Conservation (phyloP, 805 yeast genomes). For the Wickerhamiella cacticola region DNA sequence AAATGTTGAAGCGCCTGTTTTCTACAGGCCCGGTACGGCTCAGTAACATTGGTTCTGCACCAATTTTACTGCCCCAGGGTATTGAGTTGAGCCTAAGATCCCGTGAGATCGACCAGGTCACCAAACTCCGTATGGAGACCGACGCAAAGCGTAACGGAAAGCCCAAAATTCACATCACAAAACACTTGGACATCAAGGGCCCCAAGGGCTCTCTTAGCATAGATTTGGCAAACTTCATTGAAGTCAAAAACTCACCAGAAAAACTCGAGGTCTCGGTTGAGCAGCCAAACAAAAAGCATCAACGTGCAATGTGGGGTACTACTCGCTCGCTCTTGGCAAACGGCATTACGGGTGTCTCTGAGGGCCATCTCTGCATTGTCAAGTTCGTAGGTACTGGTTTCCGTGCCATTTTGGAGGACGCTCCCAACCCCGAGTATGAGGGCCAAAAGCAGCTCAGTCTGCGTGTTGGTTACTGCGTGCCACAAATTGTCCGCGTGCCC, state of each 20-base stretch:
- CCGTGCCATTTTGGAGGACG: constrained; percentile 66
- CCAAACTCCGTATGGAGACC: constrained; percentile 35
- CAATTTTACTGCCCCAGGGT: constrained; percentile 55
- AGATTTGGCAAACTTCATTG: constrained; percentile 62
- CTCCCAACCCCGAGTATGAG: constrained; percentile 20
- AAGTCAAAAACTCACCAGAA: constrained; percentile 28
- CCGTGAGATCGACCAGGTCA: constrained; percentile 24
- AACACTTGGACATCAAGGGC: constrained; percentile 51
- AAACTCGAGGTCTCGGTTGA: constrained; percentile 45
- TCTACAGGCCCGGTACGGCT: constrained; percentile 13
- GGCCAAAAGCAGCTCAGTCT: constrained; percentile 51
- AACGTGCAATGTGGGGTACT: constrained; percentile 93
- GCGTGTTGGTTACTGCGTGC: constrained; percentile 79
- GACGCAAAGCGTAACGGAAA: constrained; percentile 61
- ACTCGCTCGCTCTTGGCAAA: constrained; percentile 67
- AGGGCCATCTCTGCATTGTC: constrained; percentile 79
- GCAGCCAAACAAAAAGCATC: constrained; percentile 47
- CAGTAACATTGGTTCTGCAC: constrained; percentile 61
- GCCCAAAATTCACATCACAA: constrained; percentile 44
- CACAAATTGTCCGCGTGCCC: constrained; percentile 68
- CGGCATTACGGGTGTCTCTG: constrained; percentile 75
- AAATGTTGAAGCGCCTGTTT: constrained; percentile 15
- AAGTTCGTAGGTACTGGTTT: constrained; percentile 95
- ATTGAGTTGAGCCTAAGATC: constrained; percentile 36
- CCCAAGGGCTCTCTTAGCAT: constrained; percentile 61